Conservation (phyloP, 192 early-diverging fungal species). For the Oehlia diaphana region DNA sequence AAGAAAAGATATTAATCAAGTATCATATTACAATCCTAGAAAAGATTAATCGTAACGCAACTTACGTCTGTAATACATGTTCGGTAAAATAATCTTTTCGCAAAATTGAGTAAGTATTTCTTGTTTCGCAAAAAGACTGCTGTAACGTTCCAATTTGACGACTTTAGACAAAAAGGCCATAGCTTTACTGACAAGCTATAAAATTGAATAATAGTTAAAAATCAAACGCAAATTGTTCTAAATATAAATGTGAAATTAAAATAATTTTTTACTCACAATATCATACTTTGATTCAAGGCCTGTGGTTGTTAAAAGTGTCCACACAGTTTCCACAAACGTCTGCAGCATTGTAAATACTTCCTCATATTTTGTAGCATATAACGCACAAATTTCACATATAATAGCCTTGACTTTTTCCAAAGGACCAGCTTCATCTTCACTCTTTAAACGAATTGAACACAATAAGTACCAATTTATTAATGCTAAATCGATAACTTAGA, state of each 20-base stretch:
- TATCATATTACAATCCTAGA: background rate
- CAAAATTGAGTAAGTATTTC: slow-evolving; percentile 81
- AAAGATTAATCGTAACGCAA: background rate
- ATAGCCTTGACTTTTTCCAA: slow-evolving; percentile 88
- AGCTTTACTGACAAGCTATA: slow-evolving; percentile 82
- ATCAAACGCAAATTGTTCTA: background rate
- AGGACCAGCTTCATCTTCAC: slow-evolving; percentile 81
- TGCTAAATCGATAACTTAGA: background rate
- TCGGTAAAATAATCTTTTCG: slow-evolving; percentile 89
- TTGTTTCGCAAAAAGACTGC: slow-evolving; percentile 68
- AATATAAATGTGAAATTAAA: background rate
- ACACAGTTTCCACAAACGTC: slow-evolving; percentile 86
- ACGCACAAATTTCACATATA: slow-evolving; percentile 90
- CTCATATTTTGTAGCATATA: slow-evolving; percentile 90
- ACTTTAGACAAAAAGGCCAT: slow-evolving; percentile 89
- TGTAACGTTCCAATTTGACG: slow-evolving; percentile 72
- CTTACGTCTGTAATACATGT: slow-evolving; percentile 79
- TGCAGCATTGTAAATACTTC: slow-evolving; percentile 83
- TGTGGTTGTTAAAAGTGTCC: slow-evolving; percentile 79
- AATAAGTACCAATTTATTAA: background rate
- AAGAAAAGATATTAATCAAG: background rate
- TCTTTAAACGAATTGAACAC: slow-evolving; percentile 39
- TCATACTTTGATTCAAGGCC: slow-evolving; percentile 79
- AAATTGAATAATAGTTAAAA: background rate
- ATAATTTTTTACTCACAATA: slow-evolving; percentile 46